phyloP scores from a whole-genome alignment of 2,329 filamentous ascomycete species.

The Aureobasidium subglaciale region DNA sequence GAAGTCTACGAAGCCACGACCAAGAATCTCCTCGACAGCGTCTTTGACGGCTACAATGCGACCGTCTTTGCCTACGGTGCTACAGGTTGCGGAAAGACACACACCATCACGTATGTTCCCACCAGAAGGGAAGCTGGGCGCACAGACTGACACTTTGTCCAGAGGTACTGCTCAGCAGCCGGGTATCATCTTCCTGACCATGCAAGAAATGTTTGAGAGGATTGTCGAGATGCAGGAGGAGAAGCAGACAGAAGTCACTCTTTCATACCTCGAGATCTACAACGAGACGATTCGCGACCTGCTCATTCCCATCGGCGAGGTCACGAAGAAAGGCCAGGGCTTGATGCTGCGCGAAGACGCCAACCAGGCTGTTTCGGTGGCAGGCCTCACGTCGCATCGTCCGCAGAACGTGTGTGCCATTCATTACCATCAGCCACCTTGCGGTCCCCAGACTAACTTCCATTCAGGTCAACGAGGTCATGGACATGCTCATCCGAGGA shows the following conservation, averaged over 20 bases:
- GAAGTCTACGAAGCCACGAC: slow-evolving; percentile 96
- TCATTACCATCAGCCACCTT: not conserved
- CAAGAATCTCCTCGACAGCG: slow-evolving; percentile 80
- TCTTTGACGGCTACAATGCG: slow-evolving; percentile 95
- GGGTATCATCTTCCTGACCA: slow-evolving; percentile 96
- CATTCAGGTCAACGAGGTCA: slow-evolving; percentile 66
- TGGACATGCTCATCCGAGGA: slow-evolving; percentile 97
- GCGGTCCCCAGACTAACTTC: slow-evolving; percentile 21
- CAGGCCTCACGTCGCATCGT: slow-evolving; percentile 83
- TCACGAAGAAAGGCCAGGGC: slow-evolving; percentile 66
- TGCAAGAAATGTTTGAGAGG: slow-evolving; percentile 97
- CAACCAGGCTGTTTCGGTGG: slow-evolving; percentile 85
- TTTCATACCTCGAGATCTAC: slow-evolving; percentile 97
- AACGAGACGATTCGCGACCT: slow-evolving; percentile 97
- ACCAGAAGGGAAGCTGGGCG: not conserved
- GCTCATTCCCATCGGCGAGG: slow-evolving; percentile 60
- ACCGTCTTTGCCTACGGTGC: slow-evolving; percentile 98
- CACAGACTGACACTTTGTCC: slow-evolving; percentile 21
- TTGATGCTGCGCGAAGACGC: slow-evolving; percentile 92
- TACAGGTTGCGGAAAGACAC: slow-evolving; percentile 96
- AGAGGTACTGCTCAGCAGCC: slow-evolving; percentile 78
- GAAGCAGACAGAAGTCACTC: slow-evolving; percentile 80
- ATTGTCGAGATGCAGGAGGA: slow-evolving; percentile 80
- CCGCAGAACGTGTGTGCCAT: slow-evolving; percentile 65
- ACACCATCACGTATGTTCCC: slow-evolving; percentile 61